Evolutionary conservation across 2,329 filamentous ascomycete species (phyloP).

Genomic region (Lomentospora prolificans): DNA sequence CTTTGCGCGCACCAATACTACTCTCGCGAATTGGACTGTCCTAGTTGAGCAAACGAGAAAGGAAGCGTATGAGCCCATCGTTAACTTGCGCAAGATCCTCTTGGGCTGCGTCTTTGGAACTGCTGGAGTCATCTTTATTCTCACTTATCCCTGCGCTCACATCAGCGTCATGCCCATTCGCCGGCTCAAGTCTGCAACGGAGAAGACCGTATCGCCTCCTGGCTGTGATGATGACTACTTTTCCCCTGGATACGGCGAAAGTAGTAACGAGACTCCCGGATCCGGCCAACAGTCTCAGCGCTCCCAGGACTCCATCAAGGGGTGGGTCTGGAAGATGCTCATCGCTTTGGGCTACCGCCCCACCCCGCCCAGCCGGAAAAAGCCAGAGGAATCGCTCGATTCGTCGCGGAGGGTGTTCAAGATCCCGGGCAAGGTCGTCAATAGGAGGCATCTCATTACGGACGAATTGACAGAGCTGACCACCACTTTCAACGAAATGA

Average conservation of each 20-base stretch:
- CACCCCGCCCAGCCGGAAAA: background rate
- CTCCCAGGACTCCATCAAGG: constrained; percentile 35
- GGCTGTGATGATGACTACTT: constrained; percentile 41
- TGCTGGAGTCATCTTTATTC: constrained; percentile 58
- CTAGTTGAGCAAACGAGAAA: constrained; percentile 64
- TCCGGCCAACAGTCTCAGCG: background rate
- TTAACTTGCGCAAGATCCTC: constrained; percentile 66
- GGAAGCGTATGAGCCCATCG: constrained; percentile 70
- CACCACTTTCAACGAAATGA: constrained; percentile 86
- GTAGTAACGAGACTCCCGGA: background rate
- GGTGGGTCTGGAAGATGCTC: constrained; percentile 26
- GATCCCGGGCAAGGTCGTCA: constrained; percentile 74
- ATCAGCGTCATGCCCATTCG: constrained; percentile 72
- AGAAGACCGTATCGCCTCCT: constrained; percentile 59
- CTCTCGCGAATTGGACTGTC: constrained; percentile 71
- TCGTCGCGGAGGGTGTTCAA: constrained; percentile 54
- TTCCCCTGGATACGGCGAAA: constrained; percentile 9
- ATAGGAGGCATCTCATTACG: constrained; percentile 63
- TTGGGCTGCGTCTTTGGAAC: constrained; percentile 80
- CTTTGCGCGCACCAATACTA: constrained; percentile 58
- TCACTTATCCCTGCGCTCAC: constrained; percentile 73
- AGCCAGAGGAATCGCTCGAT: constrained; percentile 18
- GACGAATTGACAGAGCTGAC: constrained; percentile 83
- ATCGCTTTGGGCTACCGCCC: background rate
- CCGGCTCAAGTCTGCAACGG: constrained; percentile 63